Base-by-base conservation (phyloP, 2,329 filamentous ascomycete genomes). In the Claviceps sp. region DNA sequence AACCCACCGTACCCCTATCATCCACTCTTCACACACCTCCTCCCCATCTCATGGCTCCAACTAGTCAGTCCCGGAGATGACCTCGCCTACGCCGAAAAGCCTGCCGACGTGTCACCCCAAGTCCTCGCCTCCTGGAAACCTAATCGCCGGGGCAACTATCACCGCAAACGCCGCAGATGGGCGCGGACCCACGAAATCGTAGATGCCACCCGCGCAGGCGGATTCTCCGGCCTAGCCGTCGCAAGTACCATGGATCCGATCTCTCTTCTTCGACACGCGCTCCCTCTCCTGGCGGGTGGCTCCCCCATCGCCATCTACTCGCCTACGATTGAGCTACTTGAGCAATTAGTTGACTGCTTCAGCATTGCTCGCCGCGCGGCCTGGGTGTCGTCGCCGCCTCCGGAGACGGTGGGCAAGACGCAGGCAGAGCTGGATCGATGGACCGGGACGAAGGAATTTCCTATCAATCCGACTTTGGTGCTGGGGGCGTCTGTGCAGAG, bases 11-110 rank as follows among this genome's bases (percentile, higher is more conserved):
- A 74, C 50, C 73, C 77, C 14, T 73, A 80, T 23, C 93, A 97
- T 63, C 91, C 93, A 0, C 79, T 98, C 11, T 78, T 85, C 66
- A 83, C 79, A 16, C 84, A 93, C 63, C 79, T 98, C 49, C 84
- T 91, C 60, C 80, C 85, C 5, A 73, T 97, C 34, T 91, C 88
- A 29, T 98, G 91, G 90, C 78, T 98, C 2, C 91, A 97, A 67
- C 79, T 98, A 5, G 71, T 96, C 16, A 77, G 85, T 23, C 93
- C 93, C 0, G 70, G 79, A 38, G 72, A 80, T 34, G 93, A 97
- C 65, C 76, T 78, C 1, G 80, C 85, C 4, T 95, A 95, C 67
- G 68, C 73, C 36, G 76, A 78, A 26, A 77, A 83, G 50, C 85
- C 88, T 0, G 73, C 79, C 0, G 63, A 70, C 0, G 72, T 83